Evolutionary conservation across 148 eudicot species (phyloP).

Genomic region (Nyssa sinensis): DNA sequence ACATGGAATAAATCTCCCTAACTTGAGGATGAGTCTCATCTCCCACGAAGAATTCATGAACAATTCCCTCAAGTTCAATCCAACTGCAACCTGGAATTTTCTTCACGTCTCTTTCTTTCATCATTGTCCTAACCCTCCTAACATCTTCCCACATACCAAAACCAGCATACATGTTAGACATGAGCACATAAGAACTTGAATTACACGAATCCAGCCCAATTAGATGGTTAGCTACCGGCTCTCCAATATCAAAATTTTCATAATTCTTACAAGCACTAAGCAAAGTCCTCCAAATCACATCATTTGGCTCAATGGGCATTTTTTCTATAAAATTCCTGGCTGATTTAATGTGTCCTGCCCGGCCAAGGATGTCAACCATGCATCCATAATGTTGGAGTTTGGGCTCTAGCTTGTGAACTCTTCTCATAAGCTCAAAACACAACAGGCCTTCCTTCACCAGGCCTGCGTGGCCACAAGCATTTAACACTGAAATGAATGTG

Average conservation of each 20-base stretch:
- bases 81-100: slow-evolving; percentile 72
- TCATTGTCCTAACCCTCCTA: slow-evolving; percentile 43
- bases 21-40: slow-evolving; percentile 44
- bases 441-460: slow-evolving; percentile 70
- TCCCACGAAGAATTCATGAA: slow-evolving; percentile 56
- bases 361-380: slow-evolving; percentile 68
- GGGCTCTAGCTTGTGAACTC: slow-evolving; percentile 53
- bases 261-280: slow-evolving; percentile 56
- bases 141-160: slow-evolving; percentile 67
- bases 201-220: slow-evolving; percentile 35
- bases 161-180: slow-evolving; percentile 67
- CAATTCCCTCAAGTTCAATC: slow-evolving; percentile 59
- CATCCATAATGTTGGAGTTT: slow-evolving; percentile 78
- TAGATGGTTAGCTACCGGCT: slow-evolving; percentile 45
- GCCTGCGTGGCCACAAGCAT: slow-evolving; percentile 76
- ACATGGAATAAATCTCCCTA: slow-evolving; percentile 41
- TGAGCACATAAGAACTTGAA: slow-evolving; percentile 56
- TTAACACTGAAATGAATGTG: slow-evolving; percentile 60
- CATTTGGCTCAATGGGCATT: slow-evolving; percentile 75
- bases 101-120: slow-evolving; percentile 48
- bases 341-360: slow-evolving; percentile 55
- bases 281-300: slow-evolving; percentile 61
- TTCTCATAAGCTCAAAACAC: slow-evolving; percentile 72
- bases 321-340: slow-evolving; percentile 49
- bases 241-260: slow-evolving; percentile 40